Conservation (phyloP, 179 eudicot species). For the Beta lomatogona region DNA sequence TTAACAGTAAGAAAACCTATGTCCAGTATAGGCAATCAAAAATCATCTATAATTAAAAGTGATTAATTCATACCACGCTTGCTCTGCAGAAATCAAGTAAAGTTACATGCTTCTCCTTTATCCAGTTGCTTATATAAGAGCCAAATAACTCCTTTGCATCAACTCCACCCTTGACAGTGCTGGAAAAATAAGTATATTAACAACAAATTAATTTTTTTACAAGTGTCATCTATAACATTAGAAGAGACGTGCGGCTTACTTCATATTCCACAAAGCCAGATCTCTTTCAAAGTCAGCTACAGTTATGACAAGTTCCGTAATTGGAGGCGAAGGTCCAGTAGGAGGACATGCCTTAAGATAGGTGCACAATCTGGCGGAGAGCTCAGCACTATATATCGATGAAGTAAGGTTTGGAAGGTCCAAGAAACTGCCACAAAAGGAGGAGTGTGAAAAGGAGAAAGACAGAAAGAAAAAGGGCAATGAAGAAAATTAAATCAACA, state of each 20-base stretch:
- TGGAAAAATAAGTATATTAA: constrained; percentile 18
- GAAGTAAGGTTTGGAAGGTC: constrained; percentile 92
- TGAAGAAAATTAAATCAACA: constrained; percentile 12
- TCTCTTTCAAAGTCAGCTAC: constrained; percentile 88
- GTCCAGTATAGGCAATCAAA: not conserved
- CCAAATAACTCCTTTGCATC: constrained; percentile 82
- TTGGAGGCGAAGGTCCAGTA: constrained; percentile 59
- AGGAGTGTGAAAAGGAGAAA: constrained; percentile 7
- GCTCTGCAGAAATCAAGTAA: constrained; percentile 73
- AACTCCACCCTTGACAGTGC: constrained; percentile 79
- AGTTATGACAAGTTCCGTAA: constrained; percentile 72
- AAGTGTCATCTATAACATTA: not conserved
- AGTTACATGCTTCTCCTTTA: constrained; percentile 74
- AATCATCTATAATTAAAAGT: not conserved
- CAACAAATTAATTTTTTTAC: not conserved
- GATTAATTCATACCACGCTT: constrained; percentile 53
- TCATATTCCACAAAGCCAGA: constrained; percentile 78
- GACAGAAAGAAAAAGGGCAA: not conserved
- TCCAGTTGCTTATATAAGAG: constrained; percentile 73
- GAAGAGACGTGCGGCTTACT: constrained; percentile 39
- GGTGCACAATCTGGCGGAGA: constrained; percentile 55
- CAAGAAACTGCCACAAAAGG: constrained; percentile 54
- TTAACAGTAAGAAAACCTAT: not conserved
- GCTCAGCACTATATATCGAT: constrained; percentile 77
- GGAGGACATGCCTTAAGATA: constrained; percentile 84